Evolutionary conservation across 2,329 filamentous ascomycete species (phyloP).

Genomic region (Cordyceps pruinosa): DNA sequence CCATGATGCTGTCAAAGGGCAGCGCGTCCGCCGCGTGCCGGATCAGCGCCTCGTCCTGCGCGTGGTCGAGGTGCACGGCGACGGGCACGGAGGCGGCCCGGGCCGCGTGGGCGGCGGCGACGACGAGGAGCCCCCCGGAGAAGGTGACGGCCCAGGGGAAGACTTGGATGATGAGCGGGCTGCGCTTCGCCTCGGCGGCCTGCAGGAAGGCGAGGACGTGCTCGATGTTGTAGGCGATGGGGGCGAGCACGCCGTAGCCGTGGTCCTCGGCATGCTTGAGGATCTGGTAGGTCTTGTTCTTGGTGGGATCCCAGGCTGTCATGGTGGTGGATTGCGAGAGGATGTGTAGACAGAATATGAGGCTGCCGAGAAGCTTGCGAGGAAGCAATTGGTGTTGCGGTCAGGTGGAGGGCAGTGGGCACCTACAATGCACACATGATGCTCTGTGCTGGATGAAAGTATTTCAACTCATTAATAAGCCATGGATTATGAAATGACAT

Average conservation of each 20-base stretch:
- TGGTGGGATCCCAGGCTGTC: slow-evolving; percentile 17
- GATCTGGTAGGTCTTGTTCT: slow-evolving; percentile 30
- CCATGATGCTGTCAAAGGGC: slow-evolving; percentile 66
- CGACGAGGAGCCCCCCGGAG: slow-evolving; percentile 46
- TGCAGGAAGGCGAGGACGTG: slow-evolving; percentile 60
- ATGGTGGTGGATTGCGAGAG: slow-evolving; percentile 10
- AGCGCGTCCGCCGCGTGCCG: slow-evolving; percentile 46
- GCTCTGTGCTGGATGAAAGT: background rate
- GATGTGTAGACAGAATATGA: background rate
- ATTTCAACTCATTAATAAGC: background rate
- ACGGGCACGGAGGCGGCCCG: slow-evolving; percentile 50
- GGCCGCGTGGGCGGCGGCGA: slow-evolving; percentile 49
- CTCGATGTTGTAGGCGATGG: slow-evolving; percentile 62
- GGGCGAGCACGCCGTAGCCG: slow-evolving; percentile 44
- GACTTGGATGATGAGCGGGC: slow-evolving; percentile 61
- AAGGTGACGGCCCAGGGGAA: slow-evolving; percentile 67
- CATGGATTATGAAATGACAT: background rate
- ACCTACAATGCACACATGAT: background rate
- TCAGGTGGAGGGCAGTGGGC: background rate
- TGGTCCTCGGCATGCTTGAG: slow-evolving; percentile 46
- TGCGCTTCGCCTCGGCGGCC: slow-evolving; percentile 59
- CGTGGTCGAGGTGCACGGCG: slow-evolving; percentile 60
- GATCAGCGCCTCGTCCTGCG: slow-evolving; percentile 53
- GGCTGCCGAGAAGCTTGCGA: background rate
- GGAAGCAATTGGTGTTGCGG: background rate